Percentiles rank a stretch among this genome's conserved stretches.
These are phyloP conservation scores for Oenanthe sinensis DNA, from an alignment of 129 eudicot genomes.

Conservation along the genomic window DNA sequence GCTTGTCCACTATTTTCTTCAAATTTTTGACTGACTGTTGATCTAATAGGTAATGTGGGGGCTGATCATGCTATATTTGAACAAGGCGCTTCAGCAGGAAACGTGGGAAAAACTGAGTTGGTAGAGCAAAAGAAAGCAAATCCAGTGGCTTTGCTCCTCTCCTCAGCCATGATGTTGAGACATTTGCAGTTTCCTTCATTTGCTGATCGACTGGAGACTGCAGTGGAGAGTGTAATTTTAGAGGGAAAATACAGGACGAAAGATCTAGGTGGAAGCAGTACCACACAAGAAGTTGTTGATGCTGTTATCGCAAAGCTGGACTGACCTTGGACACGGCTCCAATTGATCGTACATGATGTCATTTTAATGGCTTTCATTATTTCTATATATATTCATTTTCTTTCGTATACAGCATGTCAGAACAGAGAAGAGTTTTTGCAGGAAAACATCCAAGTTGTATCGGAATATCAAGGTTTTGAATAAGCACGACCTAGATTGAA, in stretches of 20 bases:
- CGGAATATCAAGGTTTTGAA: conserved; percentile 3
- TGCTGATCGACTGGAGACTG: conserved; percentile 84
- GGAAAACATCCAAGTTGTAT: conserved; percentile 1
- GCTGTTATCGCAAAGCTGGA: conserved; percentile 78
- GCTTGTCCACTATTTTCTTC: not conserved
- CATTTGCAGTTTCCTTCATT: conserved; percentile 91
- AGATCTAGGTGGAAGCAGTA: conserved; percentile 82
- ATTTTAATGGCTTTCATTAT: not conserved
- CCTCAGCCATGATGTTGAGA: conserved; percentile 95
- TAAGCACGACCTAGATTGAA: not conserved
- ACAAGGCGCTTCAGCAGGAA: conserved; percentile 99
- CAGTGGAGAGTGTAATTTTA: conserved; percentile 60
- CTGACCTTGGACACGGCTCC: conserved; percentile 16
- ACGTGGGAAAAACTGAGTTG: conserved; percentile 63
- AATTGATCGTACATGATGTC: not conserved
- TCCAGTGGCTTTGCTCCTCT: conserved; percentile 86
- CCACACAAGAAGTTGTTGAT: conserved; percentile 84
- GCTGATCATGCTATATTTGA: conserved; percentile 90
- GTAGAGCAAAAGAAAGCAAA: conserved; percentile 71
- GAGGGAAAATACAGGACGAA: conserved; percentile 66
- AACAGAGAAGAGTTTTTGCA: conserved; percentile 1
- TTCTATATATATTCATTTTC: conserved; percentile 7
- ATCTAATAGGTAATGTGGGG: conserved; percentile 77
- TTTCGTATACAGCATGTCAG: not conserved
- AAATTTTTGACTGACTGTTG: not conserved